Base-by-base conservation (phyloP, 192 early-diverging fungal genomes). In the Coemansia reversa region DNA sequence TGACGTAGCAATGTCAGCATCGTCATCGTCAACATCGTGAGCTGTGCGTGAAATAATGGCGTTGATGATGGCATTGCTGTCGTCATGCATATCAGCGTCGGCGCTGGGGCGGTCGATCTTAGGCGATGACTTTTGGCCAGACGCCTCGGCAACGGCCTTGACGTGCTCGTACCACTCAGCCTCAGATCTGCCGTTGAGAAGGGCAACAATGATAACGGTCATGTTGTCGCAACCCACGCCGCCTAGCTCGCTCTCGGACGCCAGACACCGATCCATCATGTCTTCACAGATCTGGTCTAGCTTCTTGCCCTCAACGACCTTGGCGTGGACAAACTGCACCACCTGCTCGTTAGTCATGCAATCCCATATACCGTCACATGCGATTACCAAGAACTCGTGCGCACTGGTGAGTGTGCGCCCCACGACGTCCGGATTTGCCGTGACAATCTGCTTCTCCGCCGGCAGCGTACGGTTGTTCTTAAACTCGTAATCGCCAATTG, bases 341-440 rank as follows among this genome's bases (percentile, higher is more conserved):
- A 94, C 88, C 72, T 95, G 84, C 67, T 97, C 92, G 74, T 91
- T 93, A 20, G 84, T 84, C 89, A 96, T 91, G 73, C 92, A 94
- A 77, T 99, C 97, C 96, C 96, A 99, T 67, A 99, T 99, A 42
- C 97, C 97, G 74, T 99, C 97, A 78, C 97, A 99, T 0, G 96
- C 97, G 45, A 99, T 53, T 3, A 98, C 93, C 47, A 99, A 63
- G 69, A 98, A 99, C 75, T 99, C 96, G 18, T 87, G 84, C 14
- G 87, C 86, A 3, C 62, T 74, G 8, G 54, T 63, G 14, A 72
- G 54, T 49, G 60, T 63, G 50, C 92, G 68, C 23, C 67, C 63
- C 24, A 84, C 79, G 50, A 98, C 88, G 56, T 94, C 94, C 39
- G 97, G 97, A 63, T 89, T 69, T 28, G 91, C 91, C 24, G 96